Conservation (phyloP, 495 filamentous ascomycete species). For the Filosporella fistucella region DNA sequence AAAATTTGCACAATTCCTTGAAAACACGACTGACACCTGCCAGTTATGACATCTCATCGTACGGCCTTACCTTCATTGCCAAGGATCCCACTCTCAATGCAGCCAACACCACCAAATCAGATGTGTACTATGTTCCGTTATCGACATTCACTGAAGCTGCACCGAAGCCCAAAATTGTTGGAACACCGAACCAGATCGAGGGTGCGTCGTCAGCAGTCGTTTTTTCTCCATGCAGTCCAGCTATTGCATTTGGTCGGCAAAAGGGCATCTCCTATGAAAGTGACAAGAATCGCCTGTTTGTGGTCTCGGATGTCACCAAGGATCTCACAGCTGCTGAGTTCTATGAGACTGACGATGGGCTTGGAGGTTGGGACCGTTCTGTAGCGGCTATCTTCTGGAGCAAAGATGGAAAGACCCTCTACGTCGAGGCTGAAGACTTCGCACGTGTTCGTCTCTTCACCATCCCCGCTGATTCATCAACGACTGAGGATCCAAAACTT, state of each 20-base stretch:
- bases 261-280: conserved; percentile 76
- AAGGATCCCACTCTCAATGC: conserved; percentile 74
- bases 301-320: conserved; percentile 52
- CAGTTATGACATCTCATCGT: conserved; percentile 23
- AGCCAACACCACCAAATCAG: conserved; percentile 73
- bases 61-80: conserved; percentile 69
- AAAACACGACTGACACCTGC: too few species aligned
- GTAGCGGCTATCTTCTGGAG: conserved; percentile 61
- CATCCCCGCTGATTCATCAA: conserved; percentile 45
- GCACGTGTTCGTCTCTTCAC: conserved; percentile 59
- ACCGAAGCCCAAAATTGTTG: conserved; percentile 34
- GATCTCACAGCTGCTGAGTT: conserved; percentile 55
- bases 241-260: conserved; percentile 74
- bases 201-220: conserved; percentile 77
- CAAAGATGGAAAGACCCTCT: conserved; percentile 55
- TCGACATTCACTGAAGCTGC: conserved; percentile 48
- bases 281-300: conserved; percentile 73
- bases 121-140: conserved; percentile 68
- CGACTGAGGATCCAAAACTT: conserved; percentile 39
- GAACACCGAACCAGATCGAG: conserved; percentile 39
- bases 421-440: conserved; percentile 57
- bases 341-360: conserved; percentile 51
- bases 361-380: conserved; percentile 60
- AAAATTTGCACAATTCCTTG: too few species aligned
- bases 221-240: conserved; percentile 65